A percentile compares a stretch with the other conserved stretches of the same genome.
Conservation (phyloP, 176 grass and related monocot species). For the Zoysia japonica region DNA sequence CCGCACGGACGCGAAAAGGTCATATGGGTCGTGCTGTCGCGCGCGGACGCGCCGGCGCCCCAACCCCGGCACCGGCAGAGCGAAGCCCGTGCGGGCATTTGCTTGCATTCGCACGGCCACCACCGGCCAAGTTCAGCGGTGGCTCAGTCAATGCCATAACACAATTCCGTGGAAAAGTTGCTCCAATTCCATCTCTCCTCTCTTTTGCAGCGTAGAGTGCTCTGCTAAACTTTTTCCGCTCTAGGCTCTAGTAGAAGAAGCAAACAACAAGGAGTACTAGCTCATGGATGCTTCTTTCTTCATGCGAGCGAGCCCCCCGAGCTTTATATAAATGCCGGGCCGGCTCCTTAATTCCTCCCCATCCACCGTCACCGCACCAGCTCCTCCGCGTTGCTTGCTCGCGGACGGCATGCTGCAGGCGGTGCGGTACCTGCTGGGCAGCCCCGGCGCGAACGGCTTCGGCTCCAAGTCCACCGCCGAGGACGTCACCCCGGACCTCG, state of each 20-base stretch:
- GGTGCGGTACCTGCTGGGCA: conserved; percentile 72
- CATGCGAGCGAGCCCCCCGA: conserved; percentile 22
- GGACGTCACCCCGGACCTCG: conserved; percentile 59
- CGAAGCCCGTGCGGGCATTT: neutral
- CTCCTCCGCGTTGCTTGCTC: neutral
- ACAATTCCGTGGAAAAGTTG: neutral
- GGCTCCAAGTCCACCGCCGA: conserved; percentile 85
- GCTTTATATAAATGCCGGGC: conserved; percentile 60
- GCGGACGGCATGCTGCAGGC: conserved; percentile 59
- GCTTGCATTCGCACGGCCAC: neutral
- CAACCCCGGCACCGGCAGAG: neutral
- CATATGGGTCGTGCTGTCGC: neutral
- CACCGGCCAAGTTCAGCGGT: neutral
- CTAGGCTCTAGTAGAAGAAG: neutral
- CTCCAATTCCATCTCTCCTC: neutral
- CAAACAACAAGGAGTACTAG: too few species aligned
- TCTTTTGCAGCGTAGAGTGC: neutral
- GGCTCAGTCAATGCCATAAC: conserved; percentile 19
- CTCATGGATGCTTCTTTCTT: neutral
- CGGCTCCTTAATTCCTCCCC: conserved; percentile 29
- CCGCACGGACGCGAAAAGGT: neutral
- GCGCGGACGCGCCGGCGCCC: neutral
- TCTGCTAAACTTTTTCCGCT: neutral
- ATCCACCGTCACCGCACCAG: neutral
- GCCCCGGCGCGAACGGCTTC: conserved; percentile 65